Conservation (phyloP, 2,329 filamentous ascomycete species). For the Thermomyces lanuginosus region DNA sequence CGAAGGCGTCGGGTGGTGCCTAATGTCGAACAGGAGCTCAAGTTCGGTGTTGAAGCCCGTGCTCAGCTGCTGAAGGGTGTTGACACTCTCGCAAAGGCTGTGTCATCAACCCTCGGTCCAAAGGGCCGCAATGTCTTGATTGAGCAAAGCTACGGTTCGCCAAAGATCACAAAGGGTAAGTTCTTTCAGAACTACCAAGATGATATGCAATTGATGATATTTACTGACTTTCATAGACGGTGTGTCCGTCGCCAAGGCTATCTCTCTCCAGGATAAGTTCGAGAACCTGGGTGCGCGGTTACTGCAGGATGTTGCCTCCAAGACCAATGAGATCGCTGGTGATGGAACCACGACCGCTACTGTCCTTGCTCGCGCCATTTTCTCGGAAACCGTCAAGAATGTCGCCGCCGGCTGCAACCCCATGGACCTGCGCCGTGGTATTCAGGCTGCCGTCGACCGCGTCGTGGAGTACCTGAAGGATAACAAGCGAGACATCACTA, state of each 20-base stretch:
- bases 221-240: conserved; percentile 44
- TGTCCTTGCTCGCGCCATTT: conserved; percentile 91
- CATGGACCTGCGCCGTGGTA: conserved; percentile 95
- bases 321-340: conserved; percentile 98
- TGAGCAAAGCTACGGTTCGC: conserved; percentile 94
- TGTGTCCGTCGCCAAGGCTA: conserved; percentile 78
- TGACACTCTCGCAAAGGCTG: conserved; percentile 89
- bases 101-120: conserved; percentile 87
- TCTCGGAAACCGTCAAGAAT: conserved; percentile 99
- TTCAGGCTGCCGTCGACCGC: conserved; percentile 86
- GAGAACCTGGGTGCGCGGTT: conserved; percentile 97
- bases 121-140: conserved; percentile 98
- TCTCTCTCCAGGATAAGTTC: conserved; percentile 94
- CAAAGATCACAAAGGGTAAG: conserved; percentile 98
- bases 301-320: conserved; percentile 93
- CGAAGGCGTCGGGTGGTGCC: conserved; percentile 9
- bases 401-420: conserved; percentile 98
- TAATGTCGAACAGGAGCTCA: conserved; percentile 57
- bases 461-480: conserved; percentile 87
- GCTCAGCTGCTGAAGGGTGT: conserved; percentile 82
- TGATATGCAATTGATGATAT: neutral
- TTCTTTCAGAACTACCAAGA: conserved; percentile 6
- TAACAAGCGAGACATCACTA: conserved; percentile 97
- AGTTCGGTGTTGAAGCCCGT: conserved; percentile 91
- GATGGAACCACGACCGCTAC: conserved; percentile 97